Evolutionary conservation across 768 basidiomycete species (phyloP), one percentile per base, ranked within the genome.

Genomic region (Calvatia gigantea): DNA sequence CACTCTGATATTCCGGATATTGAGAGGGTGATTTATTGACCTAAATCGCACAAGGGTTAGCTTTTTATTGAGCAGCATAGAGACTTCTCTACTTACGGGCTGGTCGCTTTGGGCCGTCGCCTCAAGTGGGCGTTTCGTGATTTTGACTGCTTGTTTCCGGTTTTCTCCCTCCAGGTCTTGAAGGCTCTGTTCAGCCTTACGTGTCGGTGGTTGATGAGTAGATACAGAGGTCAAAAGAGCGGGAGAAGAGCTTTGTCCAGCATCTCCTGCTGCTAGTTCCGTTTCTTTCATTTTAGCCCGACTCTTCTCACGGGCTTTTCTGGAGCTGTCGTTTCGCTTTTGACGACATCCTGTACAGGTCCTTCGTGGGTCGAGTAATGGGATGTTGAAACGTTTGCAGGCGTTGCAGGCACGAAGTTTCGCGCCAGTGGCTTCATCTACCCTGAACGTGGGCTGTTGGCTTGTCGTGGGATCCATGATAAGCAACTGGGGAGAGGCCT

Each of bases 1-100:
- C 70, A 4, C 58, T 64, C 54, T 69, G 70, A 27, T 69, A 73
- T 55, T 72, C 68, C 9, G 52, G 54, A 6, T 47, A 56, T 1
- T 32, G 46, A 29, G 46, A 6, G 8, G 31, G 4, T 2, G n/a
- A 7, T 33, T 28, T 15, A 15, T 1, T 14, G 19, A 21, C 19
- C 50, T 33, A 19, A n/a, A 29, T 3, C n/a, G 27, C 29, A 15
- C 3, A 27, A n/a, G 29, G 17, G 15, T 28, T 19, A 48, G 21
- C 38, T 54, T 58, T 25, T 2, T n/a, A 25, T 23, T 27, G 27
- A 46, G 14, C 8, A 7, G n/a, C 15, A 6, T 17, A 28, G 8
- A 17, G 4, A 12, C 44, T 6, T 29, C 33, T 31, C 17, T 19
- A 45, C 54, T 43, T 29, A 38, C 43, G 23, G 25, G 3, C 21